Evolutionary conservation across 2,329 filamentous ascomycete genomes (phyloP).

Genomic region (Trichoderma sp.): DNA sequence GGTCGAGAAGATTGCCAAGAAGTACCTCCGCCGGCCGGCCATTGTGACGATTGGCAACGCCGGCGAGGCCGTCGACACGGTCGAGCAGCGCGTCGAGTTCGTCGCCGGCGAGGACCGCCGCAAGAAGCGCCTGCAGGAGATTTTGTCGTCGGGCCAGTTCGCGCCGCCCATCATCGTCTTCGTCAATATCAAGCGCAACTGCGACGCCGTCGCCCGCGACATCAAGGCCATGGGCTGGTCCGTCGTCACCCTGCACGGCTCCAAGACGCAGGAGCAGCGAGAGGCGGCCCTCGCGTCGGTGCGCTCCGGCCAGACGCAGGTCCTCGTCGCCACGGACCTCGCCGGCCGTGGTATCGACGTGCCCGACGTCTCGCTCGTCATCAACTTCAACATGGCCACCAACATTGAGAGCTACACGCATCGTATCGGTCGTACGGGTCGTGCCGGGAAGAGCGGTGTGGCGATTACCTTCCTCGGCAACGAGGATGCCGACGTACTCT

Average conservation of each 20-base stretch:
- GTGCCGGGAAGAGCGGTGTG: constrained; percentile 95
- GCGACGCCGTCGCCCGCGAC: constrained; percentile 89
- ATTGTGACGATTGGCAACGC: constrained; percentile 93
- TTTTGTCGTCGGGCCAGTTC: constrained; percentile 79
- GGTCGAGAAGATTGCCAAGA: constrained; percentile 94
- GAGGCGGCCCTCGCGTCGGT: constrained; percentile 88
- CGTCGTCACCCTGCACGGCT: constrained; percentile 87
- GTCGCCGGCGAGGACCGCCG: constrained; percentile 88
- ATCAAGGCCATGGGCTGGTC: constrained; percentile 94
- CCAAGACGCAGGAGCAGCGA: constrained; percentile 97
- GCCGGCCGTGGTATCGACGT: constrained; percentile 98
- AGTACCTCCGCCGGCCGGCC: constrained; percentile 89
- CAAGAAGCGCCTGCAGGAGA: constrained; percentile 93
- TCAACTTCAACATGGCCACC: constrained; percentile 98
- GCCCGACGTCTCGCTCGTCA: constrained; percentile 85
- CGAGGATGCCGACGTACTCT: constrained; percentile 88
- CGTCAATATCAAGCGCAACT: constrained; percentile 99
- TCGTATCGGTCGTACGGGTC: constrained; percentile 92
- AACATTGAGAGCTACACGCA: constrained; percentile 96
- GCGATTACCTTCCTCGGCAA: constrained; percentile 93
- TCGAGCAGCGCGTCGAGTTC: constrained; percentile 96
- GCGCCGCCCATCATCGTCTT: constrained; percentile 94
- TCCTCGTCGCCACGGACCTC: constrained; percentile 93
- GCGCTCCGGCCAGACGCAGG: constrained; percentile 76
- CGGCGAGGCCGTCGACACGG: constrained; percentile 94